Base-by-base conservation (phyloP, 768 basidiomycete genomes). In the Artomyces pyxidatus region DNA sequence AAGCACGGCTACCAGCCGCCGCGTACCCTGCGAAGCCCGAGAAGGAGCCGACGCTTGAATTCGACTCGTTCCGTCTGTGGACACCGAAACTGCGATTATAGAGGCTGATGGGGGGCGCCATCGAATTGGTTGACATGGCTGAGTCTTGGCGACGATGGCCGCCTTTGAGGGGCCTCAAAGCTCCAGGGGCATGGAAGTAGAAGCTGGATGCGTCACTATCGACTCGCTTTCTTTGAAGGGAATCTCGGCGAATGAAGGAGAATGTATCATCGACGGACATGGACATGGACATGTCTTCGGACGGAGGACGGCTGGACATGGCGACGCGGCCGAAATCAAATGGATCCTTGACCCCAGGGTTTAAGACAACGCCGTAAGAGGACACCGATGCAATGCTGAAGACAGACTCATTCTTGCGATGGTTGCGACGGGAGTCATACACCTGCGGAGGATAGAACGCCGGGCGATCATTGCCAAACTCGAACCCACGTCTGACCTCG, bases 131-230 rank as follows among this genome's bases (percentile, higher is more conserved):
- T 0, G 85, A 71, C 46, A 67, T 55, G 10, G 55, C 51, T 9
- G 68, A 86, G 23, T 83, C 82, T n/a, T 76, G 76, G 17, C 76
- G 76, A 26, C 76, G 72, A 54, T 84, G 80, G 1, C 73, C 73
- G 37, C 75, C 75, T 35, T 60, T 65, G 51, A 68, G 66, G 0
- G 71, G 68, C 51, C 64, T 63, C 6, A 38, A 9, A 27, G 55
- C 35, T 6, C 58, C 51, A 0, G 66, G 56, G 0, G 77, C 67
- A 26, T 68, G 72, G 75, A 84, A 85, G 57, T 85, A 88, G 67
- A 87, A 88, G 60, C 82, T 87, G 0, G 85, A 87, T 0, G 81
- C 75, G 56, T 89, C 85, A 47, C 84, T 88, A 25, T 84, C 86
- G 11, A 85, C 78, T 9, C 86, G 76, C 37, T 62, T 68, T 27